phyloP scores from a whole-genome alignment of 208 protist species.

The Leishmania mexicana region DNA sequence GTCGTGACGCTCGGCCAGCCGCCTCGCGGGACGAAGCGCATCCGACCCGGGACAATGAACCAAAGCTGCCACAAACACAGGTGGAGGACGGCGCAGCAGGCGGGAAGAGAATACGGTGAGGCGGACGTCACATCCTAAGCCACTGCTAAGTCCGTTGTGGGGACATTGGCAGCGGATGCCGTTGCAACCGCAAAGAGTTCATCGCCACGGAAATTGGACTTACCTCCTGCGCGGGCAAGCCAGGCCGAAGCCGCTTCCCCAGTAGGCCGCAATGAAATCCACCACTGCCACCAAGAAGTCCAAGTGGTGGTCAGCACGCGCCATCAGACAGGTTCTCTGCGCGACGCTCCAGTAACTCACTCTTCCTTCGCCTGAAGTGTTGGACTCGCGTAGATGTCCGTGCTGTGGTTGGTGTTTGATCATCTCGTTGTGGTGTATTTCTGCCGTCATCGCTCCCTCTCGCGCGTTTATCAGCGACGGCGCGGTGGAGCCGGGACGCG shows the following conservation, averaged over 20 bases:
- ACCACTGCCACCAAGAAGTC: neutral
- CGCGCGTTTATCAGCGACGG: neutral
- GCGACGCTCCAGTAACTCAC: neutral
- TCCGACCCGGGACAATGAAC: neutral
- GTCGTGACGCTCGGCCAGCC: slow-evolving; percentile 14
- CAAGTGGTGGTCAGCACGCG: neutral
- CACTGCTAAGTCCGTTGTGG: neutral
- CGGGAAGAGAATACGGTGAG: neutral
- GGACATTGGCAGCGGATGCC: neutral
- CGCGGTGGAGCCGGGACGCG: neutral
- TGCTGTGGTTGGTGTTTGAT: neutral
- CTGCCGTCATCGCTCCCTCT: neutral
- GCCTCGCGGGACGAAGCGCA: neutral
- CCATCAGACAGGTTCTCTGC: neutral
- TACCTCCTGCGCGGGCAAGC: neutral
- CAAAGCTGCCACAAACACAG: neutral
- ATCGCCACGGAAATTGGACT: too few species aligned
- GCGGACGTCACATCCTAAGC: neutral
- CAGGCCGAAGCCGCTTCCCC: neutral
- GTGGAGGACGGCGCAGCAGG: neutral
- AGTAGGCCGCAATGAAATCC: neutral
- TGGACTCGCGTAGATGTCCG: neutral
- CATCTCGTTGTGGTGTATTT: neutral
- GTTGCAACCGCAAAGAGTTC: neutral
- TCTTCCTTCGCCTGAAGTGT: neutral